Evolutionary conservation across 768 basidiomycete species (phyloP).

Genomic region (Tremella mesenterica): DNA sequence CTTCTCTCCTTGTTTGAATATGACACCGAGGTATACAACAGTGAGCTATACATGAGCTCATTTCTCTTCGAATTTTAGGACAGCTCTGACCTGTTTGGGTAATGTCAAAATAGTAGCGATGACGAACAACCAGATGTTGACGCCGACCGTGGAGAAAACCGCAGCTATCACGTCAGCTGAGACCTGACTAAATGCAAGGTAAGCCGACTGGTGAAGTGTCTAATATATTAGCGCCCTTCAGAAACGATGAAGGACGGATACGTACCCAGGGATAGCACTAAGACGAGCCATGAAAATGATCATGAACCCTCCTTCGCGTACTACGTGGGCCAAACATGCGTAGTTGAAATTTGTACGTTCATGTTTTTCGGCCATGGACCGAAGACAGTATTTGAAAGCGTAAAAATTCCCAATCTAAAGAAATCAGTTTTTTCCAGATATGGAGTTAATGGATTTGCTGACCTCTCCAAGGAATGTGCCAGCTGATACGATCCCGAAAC

Average conservation of each 20-base stretch:
- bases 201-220: not conserved
- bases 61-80: not conserved
- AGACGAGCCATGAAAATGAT: slow-evolving; percentile 42
- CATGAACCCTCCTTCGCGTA: slow-evolving; percentile 45
- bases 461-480: slow-evolving; percentile 41
- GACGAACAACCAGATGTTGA: slow-evolving; percentile 38
- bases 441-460: not conserved
- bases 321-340: slow-evolving; percentile 43
- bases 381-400: slow-evolving; percentile 38
- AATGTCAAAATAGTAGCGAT: slow-evolving; percentile 32
- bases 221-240: not conserved
- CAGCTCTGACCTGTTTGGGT: slow-evolving; percentile 40
- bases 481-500: slow-evolving; percentile 41
- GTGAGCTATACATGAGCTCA: slow-evolving; percentile 52
- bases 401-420: slow-evolving; percentile 39
- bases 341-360: slow-evolving; percentile 42
- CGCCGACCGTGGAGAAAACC: slow-evolving; percentile 42
- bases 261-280: slow-evolving; percentile 44
- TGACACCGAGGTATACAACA: slow-evolving; percentile 79
- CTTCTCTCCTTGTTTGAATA: slow-evolving; percentile 42
- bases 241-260: not conserved
- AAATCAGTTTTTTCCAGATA: not conserved
- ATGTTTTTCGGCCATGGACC: slow-evolving; percentile 32
- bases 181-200: not conserved
- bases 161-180: slow-evolving; percentile 26